Percentiles rank a stretch among this genome's conserved stretches.
phyloP scores from a whole-genome alignment of 2,329 filamentous ascomycete species.

The Didymella pinodella region DNA sequence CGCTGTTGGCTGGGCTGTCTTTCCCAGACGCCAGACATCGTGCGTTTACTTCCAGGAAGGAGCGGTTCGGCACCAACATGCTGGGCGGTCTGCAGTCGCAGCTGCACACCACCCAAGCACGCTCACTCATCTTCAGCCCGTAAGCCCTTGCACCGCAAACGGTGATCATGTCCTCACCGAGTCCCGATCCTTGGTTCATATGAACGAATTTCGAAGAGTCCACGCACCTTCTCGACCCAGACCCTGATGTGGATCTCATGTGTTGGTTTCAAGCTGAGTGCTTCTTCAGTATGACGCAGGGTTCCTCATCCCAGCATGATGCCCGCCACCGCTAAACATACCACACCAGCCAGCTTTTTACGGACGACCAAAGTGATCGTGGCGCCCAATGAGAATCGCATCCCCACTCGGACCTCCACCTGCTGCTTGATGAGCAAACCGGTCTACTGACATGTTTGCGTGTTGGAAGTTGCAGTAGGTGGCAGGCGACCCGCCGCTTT shows the following conservation, averaged over 20 bases:
- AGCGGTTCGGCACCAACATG: constrained; percentile 2
- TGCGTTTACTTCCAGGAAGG: not conserved
- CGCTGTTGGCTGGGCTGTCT: not conserved
- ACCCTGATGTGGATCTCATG: constrained; percentile 6
- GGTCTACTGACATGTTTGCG: constrained; percentile 27
- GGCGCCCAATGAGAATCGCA: constrained; percentile 28
- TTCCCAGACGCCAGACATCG: not conserved
- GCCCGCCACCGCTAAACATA: constrained; percentile 26
- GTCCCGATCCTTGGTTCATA: constrained; percentile 9
- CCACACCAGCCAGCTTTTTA: constrained; percentile 24
- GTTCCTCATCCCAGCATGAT: constrained; percentile 16
- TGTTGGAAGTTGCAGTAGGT: constrained; percentile 22
- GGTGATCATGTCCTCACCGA: constrained; percentile 12
- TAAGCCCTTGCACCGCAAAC: constrained; percentile 23
- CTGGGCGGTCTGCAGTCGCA: constrained; percentile 13
- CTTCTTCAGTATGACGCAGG: constrained; percentile 20
- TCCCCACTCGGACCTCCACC: constrained; percentile 22
- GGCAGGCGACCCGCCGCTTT: constrained; percentile 32
- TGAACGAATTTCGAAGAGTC: constrained; percentile 14
- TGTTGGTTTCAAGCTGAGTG: too few relatives aligned
- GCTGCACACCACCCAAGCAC: constrained; percentile 15
- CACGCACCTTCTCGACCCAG: constrained; percentile 6
- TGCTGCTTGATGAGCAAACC: constrained; percentile 27
- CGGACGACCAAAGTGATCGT: constrained; percentile 20
- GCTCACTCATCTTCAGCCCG: constrained; percentile 28